A percentile compares a stretch with the other conserved stretches of the same genome.
Evolutionary conservation across 2,329 filamentous ascomycete genomes (phyloP).

Genomic region (Alternaria burnsii): DNA sequence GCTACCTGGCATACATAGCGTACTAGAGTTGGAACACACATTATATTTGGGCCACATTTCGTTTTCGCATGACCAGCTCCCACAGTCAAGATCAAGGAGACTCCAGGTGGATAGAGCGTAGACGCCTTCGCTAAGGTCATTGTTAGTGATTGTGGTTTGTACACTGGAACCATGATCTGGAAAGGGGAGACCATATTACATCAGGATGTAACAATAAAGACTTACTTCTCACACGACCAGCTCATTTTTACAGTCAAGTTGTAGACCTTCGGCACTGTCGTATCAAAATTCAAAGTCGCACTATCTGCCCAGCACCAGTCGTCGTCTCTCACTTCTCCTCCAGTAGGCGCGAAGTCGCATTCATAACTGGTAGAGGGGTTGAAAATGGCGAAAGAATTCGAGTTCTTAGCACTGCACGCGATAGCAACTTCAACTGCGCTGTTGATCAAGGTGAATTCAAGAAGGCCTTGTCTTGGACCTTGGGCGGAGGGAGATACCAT

Average conservation of each 20-base stretch:
- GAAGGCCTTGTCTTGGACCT: constrained; percentile 6
- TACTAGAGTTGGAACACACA: constrained; percentile 6
- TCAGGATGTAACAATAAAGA: background rate
- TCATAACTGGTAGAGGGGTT: background rate
- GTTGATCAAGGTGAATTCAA: constrained; percentile 16
- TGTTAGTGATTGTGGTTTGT: background rate
- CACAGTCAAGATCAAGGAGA: constrained; percentile 12
- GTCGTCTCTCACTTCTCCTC: background rate
- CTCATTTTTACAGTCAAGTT: constrained; percentile 12
- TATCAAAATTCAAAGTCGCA: constrained; percentile 15
- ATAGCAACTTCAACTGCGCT: constrained; percentile 4
- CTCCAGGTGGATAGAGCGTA: constrained; percentile 5
- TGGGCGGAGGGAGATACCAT: constrained; percentile 13
- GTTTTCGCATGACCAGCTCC: constrained; percentile 15
- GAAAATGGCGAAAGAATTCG: constrained; percentile 15
- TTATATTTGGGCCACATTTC: constrained; percentile 12
- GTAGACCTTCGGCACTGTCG: background rate
- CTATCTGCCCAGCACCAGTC: background rate
- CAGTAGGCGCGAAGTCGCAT: constrained; percentile 4
- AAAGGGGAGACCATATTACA: background rate
- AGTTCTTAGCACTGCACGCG: constrained; percentile 3
- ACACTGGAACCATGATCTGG: background rate
- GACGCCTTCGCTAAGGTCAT: background rate
- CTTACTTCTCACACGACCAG: constrained; percentile 23
- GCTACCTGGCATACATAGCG: background rate